phyloP scores from a whole-genome alignment of 441 rosid species.

The Breynia disticha region DNA sequence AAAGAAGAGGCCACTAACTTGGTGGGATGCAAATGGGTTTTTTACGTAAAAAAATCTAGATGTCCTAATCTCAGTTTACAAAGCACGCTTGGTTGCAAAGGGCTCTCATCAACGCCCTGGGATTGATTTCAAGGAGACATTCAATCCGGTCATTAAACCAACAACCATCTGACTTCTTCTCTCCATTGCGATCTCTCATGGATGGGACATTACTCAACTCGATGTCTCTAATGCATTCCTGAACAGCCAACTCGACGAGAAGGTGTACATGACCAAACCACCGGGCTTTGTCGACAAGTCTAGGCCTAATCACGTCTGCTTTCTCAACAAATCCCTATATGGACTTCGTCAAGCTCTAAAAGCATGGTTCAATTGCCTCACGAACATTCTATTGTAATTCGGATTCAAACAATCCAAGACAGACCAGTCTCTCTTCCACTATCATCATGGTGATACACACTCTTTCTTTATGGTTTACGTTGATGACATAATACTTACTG shows the following conservation, averaged over 20 bases:
- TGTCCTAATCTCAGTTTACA: not conserved
- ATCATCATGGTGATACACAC: not conserved
- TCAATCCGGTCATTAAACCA: conserved; percentile 3
- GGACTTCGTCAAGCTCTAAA: not conserved
- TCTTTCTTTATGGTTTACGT: not conserved
- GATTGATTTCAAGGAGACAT: not conserved
- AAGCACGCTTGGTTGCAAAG: too few species aligned
- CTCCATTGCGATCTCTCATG: not conserved
- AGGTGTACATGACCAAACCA: conserved; percentile 4
- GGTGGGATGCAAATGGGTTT: not conserved
- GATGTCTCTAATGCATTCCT: conserved; percentile 2
- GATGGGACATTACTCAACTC: not conserved
- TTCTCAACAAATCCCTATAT: not conserved
- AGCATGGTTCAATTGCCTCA: not conserved
- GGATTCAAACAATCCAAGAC: not conserved
- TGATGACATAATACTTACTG: not conserved
- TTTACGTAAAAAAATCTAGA: not conserved
- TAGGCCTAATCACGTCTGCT: too few species aligned
- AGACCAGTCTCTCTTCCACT: not conserved
- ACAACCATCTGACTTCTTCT: not conserved
- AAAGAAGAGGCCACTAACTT: too few species aligned
- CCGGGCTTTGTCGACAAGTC: not conserved
- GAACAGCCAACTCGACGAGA: not conserved
- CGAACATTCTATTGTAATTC: not conserved
- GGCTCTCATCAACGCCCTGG: not conserved